A percentile compares a stretch with the other conserved stretches of the same genome.
These are phyloP conservation scores for Arabidopsis suecica DNA, from an alignment of 345 rosid species.

Conservation along the genomic window DNA sequence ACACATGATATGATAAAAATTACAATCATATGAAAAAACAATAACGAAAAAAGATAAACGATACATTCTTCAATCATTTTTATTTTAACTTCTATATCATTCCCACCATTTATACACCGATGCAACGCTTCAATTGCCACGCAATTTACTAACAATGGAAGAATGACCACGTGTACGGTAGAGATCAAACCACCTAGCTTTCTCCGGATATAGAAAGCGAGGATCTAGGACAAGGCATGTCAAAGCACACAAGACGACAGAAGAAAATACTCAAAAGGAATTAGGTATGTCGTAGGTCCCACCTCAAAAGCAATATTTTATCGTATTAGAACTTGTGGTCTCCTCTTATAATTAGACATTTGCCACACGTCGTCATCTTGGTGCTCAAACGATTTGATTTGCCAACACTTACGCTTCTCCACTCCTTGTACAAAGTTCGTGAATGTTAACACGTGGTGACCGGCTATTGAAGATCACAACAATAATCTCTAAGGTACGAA, in stretches of 20 bases:
- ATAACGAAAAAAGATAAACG: neutral
- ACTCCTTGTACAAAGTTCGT: slow-evolving; percentile 26
- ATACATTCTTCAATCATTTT: neutral
- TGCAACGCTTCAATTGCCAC: slow-evolving; percentile 15
- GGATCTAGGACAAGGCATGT: slow-evolving; percentile 39
- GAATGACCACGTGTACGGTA: slow-evolving; percentile 33
- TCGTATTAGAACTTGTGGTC: slow-evolving; percentile 34
- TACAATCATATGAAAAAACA: neutral
- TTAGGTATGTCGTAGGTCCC: slow-evolving; percentile 36
- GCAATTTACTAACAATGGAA: slow-evolving; percentile 2
- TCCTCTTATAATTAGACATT: neutral
- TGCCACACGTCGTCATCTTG: slow-evolving; percentile 40
- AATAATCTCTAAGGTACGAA: slow-evolving; percentile 35
- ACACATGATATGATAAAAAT: slow-evolving; percentile 4
- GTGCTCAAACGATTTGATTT: slow-evolving; percentile 7
- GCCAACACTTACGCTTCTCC: slow-evolving; percentile 29
- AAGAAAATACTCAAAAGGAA: slow-evolving; percentile 20
- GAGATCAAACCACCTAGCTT: slow-evolving; percentile 10
- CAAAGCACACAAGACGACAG: slow-evolving; percentile 36
- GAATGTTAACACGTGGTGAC: slow-evolving; percentile 35
- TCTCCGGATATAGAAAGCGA: slow-evolving; percentile 45
- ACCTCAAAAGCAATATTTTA: slow-evolving; percentile 42
- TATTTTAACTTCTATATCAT: slow-evolving; percentile 22
- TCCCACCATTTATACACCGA: slow-evolving; percentile 16
- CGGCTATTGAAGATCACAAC: slow-evolving; percentile 1